Conservation (phyloP, 2,329 filamentous ascomycete genomes). For the Diaporthe caulivora region DNA sequence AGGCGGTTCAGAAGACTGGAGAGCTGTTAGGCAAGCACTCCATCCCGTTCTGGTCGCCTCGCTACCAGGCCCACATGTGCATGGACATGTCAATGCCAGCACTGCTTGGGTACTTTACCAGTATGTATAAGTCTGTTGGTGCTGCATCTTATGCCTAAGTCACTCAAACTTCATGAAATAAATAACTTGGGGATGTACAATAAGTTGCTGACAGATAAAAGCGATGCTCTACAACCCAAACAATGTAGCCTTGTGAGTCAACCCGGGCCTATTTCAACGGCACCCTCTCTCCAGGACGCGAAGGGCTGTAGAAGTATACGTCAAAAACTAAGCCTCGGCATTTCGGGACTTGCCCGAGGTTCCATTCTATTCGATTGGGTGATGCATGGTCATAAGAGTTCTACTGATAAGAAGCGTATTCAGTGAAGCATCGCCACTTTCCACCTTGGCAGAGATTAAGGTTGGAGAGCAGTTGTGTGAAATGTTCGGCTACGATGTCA, state of each 20-base stretch:
- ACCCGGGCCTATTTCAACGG: fast-evolving
- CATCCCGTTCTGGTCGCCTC: slow-evolving; percentile 60
- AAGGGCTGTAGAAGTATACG: neutral
- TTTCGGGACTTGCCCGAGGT: neutral
- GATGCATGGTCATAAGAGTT: too few relatives aligned
- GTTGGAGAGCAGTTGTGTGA: slow-evolving; percentile 60
- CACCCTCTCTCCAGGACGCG: neutral
- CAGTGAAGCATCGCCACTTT: slow-evolving; percentile 59
- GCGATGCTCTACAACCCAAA: slow-evolving; percentile 64
- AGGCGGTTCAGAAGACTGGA: slow-evolving; percentile 51
- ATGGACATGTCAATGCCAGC: slow-evolving; percentile 57
- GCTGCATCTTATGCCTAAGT: neutral
- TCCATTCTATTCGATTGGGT: neutral
- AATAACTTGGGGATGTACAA: fast-evolving
- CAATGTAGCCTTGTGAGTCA: slow-evolving; percentile 47
- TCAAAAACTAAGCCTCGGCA: too few relatives aligned
- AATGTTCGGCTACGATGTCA: slow-evolving; percentile 58
- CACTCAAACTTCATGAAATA: neutral
- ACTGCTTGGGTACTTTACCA: slow-evolving; percentile 60
- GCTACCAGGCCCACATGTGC: slow-evolving; percentile 61
- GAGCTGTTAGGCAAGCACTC: slow-evolving; percentile 56
- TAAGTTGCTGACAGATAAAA: neutral
- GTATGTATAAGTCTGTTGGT: neutral
- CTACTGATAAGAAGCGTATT: slow-evolving; percentile 46
- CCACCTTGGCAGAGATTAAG: slow-evolving; percentile 57